Base-by-base conservation (phyloP, 306 rosid genomes). In the Lotus japonicus region DNA sequence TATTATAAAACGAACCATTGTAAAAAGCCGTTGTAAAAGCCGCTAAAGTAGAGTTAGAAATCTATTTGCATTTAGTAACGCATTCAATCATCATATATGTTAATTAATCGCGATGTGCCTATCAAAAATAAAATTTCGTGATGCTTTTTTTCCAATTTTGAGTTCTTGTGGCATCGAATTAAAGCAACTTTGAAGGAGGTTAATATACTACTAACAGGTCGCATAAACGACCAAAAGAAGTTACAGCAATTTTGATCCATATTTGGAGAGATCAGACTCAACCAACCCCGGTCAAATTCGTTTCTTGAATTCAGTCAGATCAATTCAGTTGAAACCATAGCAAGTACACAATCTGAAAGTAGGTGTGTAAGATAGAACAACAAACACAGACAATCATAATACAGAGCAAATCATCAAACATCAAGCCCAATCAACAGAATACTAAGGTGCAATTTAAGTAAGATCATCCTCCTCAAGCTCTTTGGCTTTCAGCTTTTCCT, bases 401-500 rank as follows among this genome's bases (percentile, higher is more conserved):
- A 66, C 81, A 75, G 58, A 36, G 26, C 14, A 80, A 72, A 81
- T 66, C 75, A 85, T 74, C 82, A 67, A 60, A 73, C 77, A 75
- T 71, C 48, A 76, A 64, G 64, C 31, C 35, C 81, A 66, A 53
- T 26, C 69, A 76, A 51, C 67, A 28, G 23, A 48, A 38, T 43
- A 58, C 2, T 28, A 28, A 8, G 54, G 60, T 54, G 52, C 68
- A 55, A 33, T 50, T 88, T 46, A 94, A 39, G 99, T 94, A 39
- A 94, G 97, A 72, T 94, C 97, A 51, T 94, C 99, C 61, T 95
- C 99, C 89, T 94, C 99, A 7, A 88, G 85, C 74, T 94, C 99
- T 81, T 87, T 95, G 72, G 99, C 94, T 72, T 95, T 95, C 80
- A 90, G 81, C 80, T 90, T 95, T 67, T 90, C 99, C 84, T 95